Evolutionary conservation across 306 rosid genomes (phyloP).

Genomic region (Trifolium subterraneum): DNA sequence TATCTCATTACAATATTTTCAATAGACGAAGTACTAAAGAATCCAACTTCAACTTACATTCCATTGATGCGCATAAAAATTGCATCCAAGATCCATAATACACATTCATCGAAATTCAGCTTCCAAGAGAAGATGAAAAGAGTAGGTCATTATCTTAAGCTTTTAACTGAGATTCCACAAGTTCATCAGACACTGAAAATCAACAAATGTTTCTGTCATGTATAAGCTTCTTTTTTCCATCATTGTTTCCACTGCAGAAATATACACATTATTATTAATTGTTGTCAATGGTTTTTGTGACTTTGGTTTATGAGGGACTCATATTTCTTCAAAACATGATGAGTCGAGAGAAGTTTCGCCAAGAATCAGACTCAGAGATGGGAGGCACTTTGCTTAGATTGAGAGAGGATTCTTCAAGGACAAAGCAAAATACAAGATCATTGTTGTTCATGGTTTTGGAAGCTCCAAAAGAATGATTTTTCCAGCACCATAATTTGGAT

Average conservation of each 20-base stretch:
- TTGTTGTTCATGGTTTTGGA: too few species aligned
- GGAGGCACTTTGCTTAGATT: constrained; percentile 65
- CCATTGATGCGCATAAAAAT: constrained; percentile 1
- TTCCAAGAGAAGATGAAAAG: constrained; percentile 43
- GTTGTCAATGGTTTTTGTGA: constrained; percentile 55
- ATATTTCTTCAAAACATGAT: constrained; percentile 47
- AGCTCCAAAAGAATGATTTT: too few species aligned
- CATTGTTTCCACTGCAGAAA: too few species aligned
- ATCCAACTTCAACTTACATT: constrained; percentile 15
- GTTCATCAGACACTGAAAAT: constrained; percentile 25
- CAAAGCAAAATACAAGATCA: constrained; percentile 54
- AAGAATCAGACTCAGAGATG: constrained; percentile 63
- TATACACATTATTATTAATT: too few species aligned
- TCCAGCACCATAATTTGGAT: too few species aligned
- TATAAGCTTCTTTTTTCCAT: not conserved
- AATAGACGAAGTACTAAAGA: not conserved
- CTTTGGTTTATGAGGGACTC: constrained; percentile 57
- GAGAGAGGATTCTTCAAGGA: constrained; percentile 65
- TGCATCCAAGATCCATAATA: constrained; percentile 3
- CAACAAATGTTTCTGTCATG: constrained; percentile 44
- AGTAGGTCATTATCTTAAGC: constrained; percentile 21
- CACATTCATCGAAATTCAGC: too few species aligned
- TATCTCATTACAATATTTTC: not conserved
- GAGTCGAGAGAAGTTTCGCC: constrained; percentile 49
- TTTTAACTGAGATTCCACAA: constrained; percentile 21